Evolutionary conservation across 2,329 filamentous ascomycete genomes (phyloP), one percentile per base, ranked within the genome.

Genomic region (Monosporascus sp.): DNA sequence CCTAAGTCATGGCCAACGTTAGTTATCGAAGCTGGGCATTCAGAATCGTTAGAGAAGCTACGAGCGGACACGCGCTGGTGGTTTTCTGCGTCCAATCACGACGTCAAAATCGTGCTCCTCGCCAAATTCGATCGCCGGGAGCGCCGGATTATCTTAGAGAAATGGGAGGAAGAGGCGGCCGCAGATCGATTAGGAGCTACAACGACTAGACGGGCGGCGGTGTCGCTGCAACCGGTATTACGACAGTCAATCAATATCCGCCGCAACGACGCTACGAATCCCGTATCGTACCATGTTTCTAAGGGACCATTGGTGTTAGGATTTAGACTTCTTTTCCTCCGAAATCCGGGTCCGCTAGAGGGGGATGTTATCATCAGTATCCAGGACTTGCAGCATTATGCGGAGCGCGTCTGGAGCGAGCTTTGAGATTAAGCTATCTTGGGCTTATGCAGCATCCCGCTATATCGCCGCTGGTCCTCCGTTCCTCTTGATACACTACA

Each of bases 91-190:
- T 53, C 52, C 7, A 31, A 50, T n/a, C 52, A 53, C 35, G 28
- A 50, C 5, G 52, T 53, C 37, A 50, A 50, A n/a, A 44, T 53
- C 49, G 48, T 50, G 28, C 26, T 51, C 37, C 48, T 53, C 26
- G 52, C 37, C 18, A 53, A 53, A 35, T 38, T 53, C 31, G 48
- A 53, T 22, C 7, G 7, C n/a, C n/a, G 14, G 14, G 35, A 37
- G 3, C 35, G 24, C 35, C 45, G 43, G 20, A 41, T 53, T 15
- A 50, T 45, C 26, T 37, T 53, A 11, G 52, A 53, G 44, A 50
- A 20, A 31, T 53, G 52, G 52, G 49, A 51, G 40, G 52, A 50
- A 50, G 52, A 50, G 48, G 20, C 26, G 3, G 20, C 26, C 2
- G 35, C 31, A 11, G 40, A n/a, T 26, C 28, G 31, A 5, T 38